Evolutionary conservation across 768 basidiomycete species (phyloP).

Genomic region (Rhizopogon roseolus): DNA sequence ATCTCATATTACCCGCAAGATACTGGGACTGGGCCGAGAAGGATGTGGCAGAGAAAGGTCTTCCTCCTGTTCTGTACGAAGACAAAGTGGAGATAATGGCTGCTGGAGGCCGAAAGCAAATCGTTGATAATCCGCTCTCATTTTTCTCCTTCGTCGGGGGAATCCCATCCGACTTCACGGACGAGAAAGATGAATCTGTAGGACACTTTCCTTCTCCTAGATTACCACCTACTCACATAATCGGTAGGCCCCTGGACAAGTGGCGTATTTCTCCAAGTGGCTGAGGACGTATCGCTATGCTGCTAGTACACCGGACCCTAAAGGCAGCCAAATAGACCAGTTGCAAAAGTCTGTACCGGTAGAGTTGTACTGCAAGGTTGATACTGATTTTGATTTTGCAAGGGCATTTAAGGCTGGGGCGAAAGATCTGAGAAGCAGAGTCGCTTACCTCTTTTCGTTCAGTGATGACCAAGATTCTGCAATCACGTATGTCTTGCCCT

Average conservation of each 20-base stretch:
- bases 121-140: conserved; percentile 15
- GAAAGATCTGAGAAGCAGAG: conserved; percentile 6
- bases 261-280: conserved; percentile 18
- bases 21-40: conserved; percentile 27
- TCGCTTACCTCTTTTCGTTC: conserved; percentile 17
- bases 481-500: conserved; percentile 5
- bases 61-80: conserved; percentile 16
- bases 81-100: conserved; percentile 9
- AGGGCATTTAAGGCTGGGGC: conserved; percentile 15
- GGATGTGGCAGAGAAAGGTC: conserved; percentile 11
- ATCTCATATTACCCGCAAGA: conserved; percentile 7
- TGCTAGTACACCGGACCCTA: conserved; percentile 4
- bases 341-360: conserved; percentile 12
- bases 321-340: conserved; percentile 7
- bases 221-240: background rate
- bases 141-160: conserved; percentile 10
- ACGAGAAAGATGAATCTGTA: conserved; percentile 6
- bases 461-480: conserved; percentile 8
- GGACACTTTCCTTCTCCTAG: background rate
- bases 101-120: conserved; percentile 1
- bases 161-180: conserved; percentile 16
- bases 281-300: conserved; percentile 14
- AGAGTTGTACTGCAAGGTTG: background rate
- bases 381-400: background rate
- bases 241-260: conserved; percentile 3